These are phyloP conservation scores for Diaporthe citriasiana DNA, from an alignment of 2,329 filamentous ascomycete genomes.

Conservation along the genomic window DNA sequence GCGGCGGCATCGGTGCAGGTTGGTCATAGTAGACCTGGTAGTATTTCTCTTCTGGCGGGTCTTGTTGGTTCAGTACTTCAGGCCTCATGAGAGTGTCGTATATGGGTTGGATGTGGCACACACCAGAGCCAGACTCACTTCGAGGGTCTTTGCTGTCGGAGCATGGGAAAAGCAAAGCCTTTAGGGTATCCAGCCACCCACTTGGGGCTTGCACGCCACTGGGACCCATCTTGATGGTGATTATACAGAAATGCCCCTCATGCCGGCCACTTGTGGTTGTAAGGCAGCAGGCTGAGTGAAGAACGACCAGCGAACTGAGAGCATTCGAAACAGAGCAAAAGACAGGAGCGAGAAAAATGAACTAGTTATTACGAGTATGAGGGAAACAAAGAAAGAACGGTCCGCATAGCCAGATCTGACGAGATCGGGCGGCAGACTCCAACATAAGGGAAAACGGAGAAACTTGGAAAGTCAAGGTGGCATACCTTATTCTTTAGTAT, in stretches of 20 bases:
- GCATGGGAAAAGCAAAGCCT: slow-evolving; percentile 59
- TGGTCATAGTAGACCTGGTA: slow-evolving; percentile 51
- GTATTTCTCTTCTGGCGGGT: slow-evolving; percentile 40
- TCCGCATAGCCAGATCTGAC: slow-evolving; percentile 39
- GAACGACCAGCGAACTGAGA: slow-evolving; percentile 48
- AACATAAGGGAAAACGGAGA: slow-evolving; percentile 32
- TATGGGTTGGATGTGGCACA: slow-evolving; percentile 16
- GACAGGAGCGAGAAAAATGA: slow-evolving; percentile 18
- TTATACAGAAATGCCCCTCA: slow-evolving; percentile 43
- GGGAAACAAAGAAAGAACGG: slow-evolving; percentile 35
- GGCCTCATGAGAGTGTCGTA: slow-evolving; percentile 14
- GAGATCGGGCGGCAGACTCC: slow-evolving; percentile 35
- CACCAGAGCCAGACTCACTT: slow-evolving; percentile 33
- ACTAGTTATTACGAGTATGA: slow-evolving; percentile 37
- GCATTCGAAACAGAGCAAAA: slow-evolving; percentile 38
- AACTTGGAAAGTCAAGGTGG: slow-evolving; percentile 34
- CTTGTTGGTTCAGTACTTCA: slow-evolving; percentile 36
- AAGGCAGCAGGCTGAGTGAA: slow-evolving; percentile 41
- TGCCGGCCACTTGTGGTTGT: slow-evolving; percentile 41
- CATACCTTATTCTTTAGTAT: slow-evolving; percentile 44
- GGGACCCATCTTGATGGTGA: slow-evolving; percentile 39
- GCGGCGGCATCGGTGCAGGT: slow-evolving; percentile 54
- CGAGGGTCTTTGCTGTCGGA: slow-evolving; percentile 32
- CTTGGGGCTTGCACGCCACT: slow-evolving; percentile 56
- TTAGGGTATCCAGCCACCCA: slow-evolving; percentile 63